Base-by-base conservation (phyloP, 306 rosid species). In the Ormosia semicastrata region DNA sequence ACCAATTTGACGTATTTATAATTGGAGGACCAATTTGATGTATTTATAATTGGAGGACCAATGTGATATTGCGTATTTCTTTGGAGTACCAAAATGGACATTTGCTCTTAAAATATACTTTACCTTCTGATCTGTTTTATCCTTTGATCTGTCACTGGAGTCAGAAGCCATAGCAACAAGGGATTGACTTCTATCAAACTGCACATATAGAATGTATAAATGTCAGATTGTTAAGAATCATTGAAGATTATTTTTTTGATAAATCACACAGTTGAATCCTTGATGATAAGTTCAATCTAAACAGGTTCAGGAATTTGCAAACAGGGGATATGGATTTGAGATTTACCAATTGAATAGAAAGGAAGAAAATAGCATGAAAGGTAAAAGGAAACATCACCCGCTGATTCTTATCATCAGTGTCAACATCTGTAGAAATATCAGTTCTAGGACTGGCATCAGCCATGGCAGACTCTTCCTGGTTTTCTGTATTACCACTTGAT, bases 391-490 rank as follows among this genome's bases (percentile, higher is more conserved):
- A 68, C 39, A 15, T 81, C 82, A 92, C 98, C 97, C 77, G 75
- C 81, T 81, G 91, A 85, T 90, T 88, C 89, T 87, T 94, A n/a
- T 94, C 97, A 76, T 94, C 98, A 39, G 97, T 92, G 71, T 94
- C 98, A 62, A 24, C 97, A 80, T 94, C 98, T 53, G 98, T 92
- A 59, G 98, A 92, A 39, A 94, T 94, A 89, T 94, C 98, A 82
- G 98, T 94, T 87, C 95, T 86, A 7, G 98, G 97, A 90, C 98
- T 94, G 81, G 75, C 94, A 83, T 89, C 97, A 79, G 98, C 92
- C 98, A 94, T 94, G 84, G 84, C 75, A 78, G 82, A 81, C 64
- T 76, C 90, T 86, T 85, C 86, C 83, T 86, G 85, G 84, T 69
- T 77, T 71, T 86, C 87, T 58, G 73, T 72, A 59, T 64, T 72